Base-by-base conservation (phyloP, 805 yeast genomes). In the Yamadazyma ubonensis region DNA sequence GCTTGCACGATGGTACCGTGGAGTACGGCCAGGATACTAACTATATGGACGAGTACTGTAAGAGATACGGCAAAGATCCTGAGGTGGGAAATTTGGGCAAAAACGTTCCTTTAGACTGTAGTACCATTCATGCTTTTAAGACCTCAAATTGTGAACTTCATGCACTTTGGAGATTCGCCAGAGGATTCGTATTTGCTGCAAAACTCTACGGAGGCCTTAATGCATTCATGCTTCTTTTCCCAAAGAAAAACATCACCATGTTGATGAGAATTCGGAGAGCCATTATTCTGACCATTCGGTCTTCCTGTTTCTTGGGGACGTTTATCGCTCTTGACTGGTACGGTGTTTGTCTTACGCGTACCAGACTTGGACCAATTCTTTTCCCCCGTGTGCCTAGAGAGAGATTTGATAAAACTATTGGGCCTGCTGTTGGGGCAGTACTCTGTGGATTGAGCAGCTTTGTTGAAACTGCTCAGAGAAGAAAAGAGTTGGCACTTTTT, bases 401-500 rank as follows among this genome's bases (percentile, higher is more conserved):
- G 3, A 39, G 54, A 14, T 66, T 63, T 52, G 78, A 72, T 42
- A 58, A 57, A 33, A 63, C 68, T 4, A 53, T 58, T 15, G 73
- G 62, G 2, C 72, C 74, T 5, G 51, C 61, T 2, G 48, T 59
- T n/a, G 78, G 76, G 1, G 54, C 68, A n/a, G 20, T 62, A 4
- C 36, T 54, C 14, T 65, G 73, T 45, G 77, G 78, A 5, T 57
- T 69, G 43, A 65, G 75, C 45, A 55, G 66, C 22, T 56, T 63
- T 23, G 51, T 69, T 23, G 77, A 73, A 40, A 55, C 58, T 5
- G 58, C 56, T 48, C 62, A 54, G 37, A 55, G 78, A 20, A 58
- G 76, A 17, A 67, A 72, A 37, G 78, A 72, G 44, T 65, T 72
- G 54, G 74, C 76, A 0, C 57, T 72, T 19, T 72, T 72, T 48